Conservation (phyloP, 2,329 filamentous ascomycete species). For the Phoma sp. region DNA sequence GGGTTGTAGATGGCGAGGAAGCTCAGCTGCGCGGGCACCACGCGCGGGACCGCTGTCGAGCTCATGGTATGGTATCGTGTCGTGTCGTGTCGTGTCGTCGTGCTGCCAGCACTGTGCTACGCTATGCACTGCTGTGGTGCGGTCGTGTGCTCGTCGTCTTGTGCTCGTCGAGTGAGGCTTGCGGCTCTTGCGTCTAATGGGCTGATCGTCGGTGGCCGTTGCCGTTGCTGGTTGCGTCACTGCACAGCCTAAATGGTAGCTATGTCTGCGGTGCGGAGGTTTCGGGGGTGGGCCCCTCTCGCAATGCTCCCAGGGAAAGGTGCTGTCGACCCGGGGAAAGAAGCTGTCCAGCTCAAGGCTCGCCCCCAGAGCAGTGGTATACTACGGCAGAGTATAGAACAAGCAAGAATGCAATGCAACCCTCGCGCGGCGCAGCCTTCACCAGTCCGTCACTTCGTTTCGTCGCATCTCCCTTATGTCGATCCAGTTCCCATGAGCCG, state of each 20-base stretch:
- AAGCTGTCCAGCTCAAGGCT: not conserved
- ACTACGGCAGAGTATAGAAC: not conserved
- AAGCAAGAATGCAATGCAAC: not conserved
- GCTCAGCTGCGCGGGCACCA: constrained; percentile 81
- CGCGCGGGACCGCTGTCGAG: constrained; percentile 34
- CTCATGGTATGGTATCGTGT: not conserved
- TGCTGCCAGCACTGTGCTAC: not conserved
- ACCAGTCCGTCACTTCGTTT: not conserved
- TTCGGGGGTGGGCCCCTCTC: not conserved
- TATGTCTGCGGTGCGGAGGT: not conserved
- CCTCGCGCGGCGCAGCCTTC: not conserved
- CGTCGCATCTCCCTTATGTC: not conserved
- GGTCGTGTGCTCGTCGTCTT: not conserved
- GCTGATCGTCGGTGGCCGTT: not conserved
- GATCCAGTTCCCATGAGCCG: not conserved
- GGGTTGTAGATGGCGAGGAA: constrained; percentile 97
- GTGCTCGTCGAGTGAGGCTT: not conserved
- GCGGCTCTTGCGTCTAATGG: not conserved
- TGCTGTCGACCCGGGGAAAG: not conserved
- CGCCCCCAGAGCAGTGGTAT: not conserved
- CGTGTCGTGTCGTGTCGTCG: too few relatives aligned
- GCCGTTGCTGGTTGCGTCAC: constrained; percentile 5
- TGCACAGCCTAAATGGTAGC: not conserved
- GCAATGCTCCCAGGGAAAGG: too few relatives aligned
- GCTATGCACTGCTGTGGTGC: not conserved